Conservation (phyloP, 805 yeast species). For the Ogataea nakhonphanomensis region DNA sequence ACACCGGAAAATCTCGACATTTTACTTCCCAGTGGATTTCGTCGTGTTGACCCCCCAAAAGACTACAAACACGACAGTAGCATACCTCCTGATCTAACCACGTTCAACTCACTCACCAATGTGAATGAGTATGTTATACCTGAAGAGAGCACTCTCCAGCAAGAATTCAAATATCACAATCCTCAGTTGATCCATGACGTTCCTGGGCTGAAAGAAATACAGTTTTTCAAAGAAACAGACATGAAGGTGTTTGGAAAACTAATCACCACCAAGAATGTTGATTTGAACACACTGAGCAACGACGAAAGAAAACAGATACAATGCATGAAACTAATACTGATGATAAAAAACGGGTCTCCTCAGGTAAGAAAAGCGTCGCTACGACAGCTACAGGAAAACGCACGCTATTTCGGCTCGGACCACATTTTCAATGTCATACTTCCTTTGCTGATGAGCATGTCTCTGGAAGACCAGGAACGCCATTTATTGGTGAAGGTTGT, state of each 20-base stretch:
- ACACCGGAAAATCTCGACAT: constrained; percentile 45
- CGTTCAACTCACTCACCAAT: constrained; percentile 18
- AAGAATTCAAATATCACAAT: constrained; percentile 28
- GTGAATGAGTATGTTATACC: constrained; percentile 50
- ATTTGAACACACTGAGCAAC: constrained; percentile 36
- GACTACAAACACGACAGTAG: constrained; percentile 36
- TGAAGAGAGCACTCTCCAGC: constrained; percentile 36
- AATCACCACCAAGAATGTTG: constrained; percentile 32
- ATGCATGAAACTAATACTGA: constrained; percentile 60
- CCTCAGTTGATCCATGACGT: constrained; percentile 47
- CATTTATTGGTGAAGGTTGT: constrained; percentile 76
- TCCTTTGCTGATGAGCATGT: constrained; percentile 70
- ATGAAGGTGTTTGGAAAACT: constrained; percentile 66
- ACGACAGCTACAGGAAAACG: constrained; percentile 60
- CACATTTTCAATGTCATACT: constrained; percentile 65
- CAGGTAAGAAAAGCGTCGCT: constrained; percentile 64
- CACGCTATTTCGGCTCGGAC: constrained; percentile 65
- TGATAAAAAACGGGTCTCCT: constrained; percentile 77
- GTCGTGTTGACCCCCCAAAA: constrained; percentile 41
- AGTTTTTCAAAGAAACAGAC: constrained; percentile 70
- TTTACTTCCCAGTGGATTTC: constrained; percentile 53
- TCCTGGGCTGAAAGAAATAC: constrained; percentile 64
- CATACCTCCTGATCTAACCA: constrained; percentile 18
- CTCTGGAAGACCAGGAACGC: constrained; percentile 76
- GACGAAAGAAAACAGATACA: constrained; percentile 58